Conservation (phyloP, 805 yeast genomes). For the Kodamaea hsintzibuensis region DNA sequence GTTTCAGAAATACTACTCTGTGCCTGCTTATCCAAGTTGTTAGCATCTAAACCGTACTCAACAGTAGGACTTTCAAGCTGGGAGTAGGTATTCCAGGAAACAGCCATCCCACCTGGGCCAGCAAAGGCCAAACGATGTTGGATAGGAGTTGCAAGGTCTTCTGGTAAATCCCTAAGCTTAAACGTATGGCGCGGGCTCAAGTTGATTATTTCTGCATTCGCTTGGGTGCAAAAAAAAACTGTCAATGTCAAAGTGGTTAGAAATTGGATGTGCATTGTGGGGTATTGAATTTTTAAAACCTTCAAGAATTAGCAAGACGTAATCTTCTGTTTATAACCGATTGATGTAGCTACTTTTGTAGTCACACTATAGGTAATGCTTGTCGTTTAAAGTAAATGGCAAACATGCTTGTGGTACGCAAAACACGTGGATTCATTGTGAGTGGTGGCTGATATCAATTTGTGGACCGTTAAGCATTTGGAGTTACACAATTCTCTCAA, state of each 20-base stretch:
- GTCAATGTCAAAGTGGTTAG: not conserved
- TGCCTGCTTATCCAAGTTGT: conserved; percentile 11
- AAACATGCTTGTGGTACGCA: not conserved
- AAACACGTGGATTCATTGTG: not conserved
- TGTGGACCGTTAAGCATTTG: not conserved
- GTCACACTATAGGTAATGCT: not conserved
- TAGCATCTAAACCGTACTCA: conserved; percentile 10
- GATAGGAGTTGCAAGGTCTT: not conserved
- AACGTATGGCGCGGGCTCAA: conserved; percentile 5
- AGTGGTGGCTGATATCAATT: not conserved
- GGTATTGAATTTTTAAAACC: not conserved
- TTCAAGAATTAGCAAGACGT: too few species aligned
- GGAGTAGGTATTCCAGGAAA: conserved; percentile 16
- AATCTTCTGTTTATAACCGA: not conserved
- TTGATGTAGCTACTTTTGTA: not conserved
- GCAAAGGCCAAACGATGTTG: conserved; percentile 17
- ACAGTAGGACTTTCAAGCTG: conserved; percentile 13
- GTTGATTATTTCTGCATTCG: conserved; percentile 3
- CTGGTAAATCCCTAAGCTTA: conserved; percentile 1
- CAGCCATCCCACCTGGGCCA: conserved; percentile 13
- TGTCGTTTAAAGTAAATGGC: not conserved
- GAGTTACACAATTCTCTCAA: not conserved
- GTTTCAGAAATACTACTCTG: conserved; percentile 13
- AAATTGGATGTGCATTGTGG: conserved; percentile 4
- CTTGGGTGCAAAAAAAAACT: conserved; percentile 2